A percentile compares a stretch with the other conserved stretches of the same genome.
phyloP scores from a whole-genome alignment of 2,329 filamentous ascomycete species.

The Aureobasidium musti region DNA sequence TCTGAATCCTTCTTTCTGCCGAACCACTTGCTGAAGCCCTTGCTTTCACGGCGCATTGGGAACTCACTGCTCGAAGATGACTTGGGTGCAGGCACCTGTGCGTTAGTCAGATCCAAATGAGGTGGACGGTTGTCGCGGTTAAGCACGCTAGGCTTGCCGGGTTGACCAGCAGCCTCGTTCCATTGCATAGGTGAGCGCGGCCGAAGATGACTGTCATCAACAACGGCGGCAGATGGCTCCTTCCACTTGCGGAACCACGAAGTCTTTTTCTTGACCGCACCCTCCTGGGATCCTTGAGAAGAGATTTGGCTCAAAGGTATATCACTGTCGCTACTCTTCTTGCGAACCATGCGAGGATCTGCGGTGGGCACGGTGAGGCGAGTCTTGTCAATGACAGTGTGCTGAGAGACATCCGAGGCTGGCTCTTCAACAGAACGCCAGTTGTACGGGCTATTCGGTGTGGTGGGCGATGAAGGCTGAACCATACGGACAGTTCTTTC shows the following conservation, averaged over 20 bases:
- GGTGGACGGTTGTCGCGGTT: slow-evolving; percentile 41
- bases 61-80: slow-evolving; percentile 47
- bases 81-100: slow-evolving; percentile 25
- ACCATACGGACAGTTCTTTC: slow-evolving; percentile 60
- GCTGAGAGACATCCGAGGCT: slow-evolving; percentile 20
- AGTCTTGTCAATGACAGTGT: slow-evolving; percentile 23
- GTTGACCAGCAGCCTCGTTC: slow-evolving; percentile 30
- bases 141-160: slow-evolving; percentile 33
- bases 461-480: slow-evolving; percentile 54
- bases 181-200: slow-evolving; percentile 20
- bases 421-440: slow-evolving; percentile 48
- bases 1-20: slow-evolving; percentile 46
- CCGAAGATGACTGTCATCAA: slow-evolving; percentile 10
- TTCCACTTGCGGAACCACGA: slow-evolving; percentile 46
- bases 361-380: slow-evolving; percentile 30
- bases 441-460: slow-evolving; percentile 55
- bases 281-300: slow-evolving; percentile 32
- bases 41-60: slow-evolving; percentile 44
- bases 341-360: slow-evolving; percentile 28
- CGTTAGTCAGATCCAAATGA: slow-evolving; percentile 32
- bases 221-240: slow-evolving; percentile 18
- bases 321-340: slow-evolving; percentile 34
- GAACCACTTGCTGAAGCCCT: slow-evolving; percentile 56
- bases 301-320: slow-evolving; percentile 28
- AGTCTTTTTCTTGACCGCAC: slow-evolving; percentile 47